Evolutionary conservation across 345 rosid genomes (phyloP).

Genomic region (Euphorbia tirucalli): DNA sequence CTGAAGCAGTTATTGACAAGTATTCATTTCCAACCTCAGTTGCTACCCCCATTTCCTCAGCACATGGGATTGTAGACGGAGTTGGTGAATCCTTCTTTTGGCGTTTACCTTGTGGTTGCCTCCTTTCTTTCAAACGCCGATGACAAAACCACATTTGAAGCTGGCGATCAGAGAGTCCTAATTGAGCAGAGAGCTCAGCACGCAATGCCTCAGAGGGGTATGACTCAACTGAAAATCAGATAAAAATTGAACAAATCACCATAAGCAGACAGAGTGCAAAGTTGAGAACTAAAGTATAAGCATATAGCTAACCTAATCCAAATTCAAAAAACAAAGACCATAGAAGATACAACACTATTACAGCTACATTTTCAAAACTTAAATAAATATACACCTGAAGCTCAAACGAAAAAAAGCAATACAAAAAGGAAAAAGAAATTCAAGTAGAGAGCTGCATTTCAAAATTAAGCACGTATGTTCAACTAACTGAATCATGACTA

Average conservation of each 20-base stretch:
- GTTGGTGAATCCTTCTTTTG: slow-evolving; percentile 43
- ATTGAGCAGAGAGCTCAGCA: slow-evolving; percentile 66
- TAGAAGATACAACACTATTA: background rate
- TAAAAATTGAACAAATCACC: background rate
- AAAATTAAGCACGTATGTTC: background rate
- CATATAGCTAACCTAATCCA: background rate
- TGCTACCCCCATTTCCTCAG: slow-evolving; percentile 28
- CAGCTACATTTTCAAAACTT: background rate
- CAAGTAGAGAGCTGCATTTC: background rate
- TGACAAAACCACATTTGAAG: slow-evolving; percentile 99
- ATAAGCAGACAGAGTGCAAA: background rate
- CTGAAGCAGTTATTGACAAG: slow-evolving; percentile 32
- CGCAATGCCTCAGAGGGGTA: slow-evolving; percentile 76
- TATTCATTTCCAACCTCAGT: slow-evolving; percentile 32
- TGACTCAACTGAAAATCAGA: slow-evolving; percentile 47
- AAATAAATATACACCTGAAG: background rate
- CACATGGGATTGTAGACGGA: slow-evolving; percentile 13
- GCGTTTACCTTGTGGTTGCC: slow-evolving; percentile 49
- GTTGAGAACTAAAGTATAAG: background rate
- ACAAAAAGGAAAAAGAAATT: background rate
- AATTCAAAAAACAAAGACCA: background rate
- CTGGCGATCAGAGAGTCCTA: slow-evolving; percentile 85
- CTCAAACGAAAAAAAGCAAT: background rate
- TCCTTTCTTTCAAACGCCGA: slow-evolving; percentile 83
- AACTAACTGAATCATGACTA: background rate